Percentiles rank a stretch among this genome's conserved stretches.
Conservation (phyloP, 306 rosid genomes). For the Trichosanthes truncata region DNA sequence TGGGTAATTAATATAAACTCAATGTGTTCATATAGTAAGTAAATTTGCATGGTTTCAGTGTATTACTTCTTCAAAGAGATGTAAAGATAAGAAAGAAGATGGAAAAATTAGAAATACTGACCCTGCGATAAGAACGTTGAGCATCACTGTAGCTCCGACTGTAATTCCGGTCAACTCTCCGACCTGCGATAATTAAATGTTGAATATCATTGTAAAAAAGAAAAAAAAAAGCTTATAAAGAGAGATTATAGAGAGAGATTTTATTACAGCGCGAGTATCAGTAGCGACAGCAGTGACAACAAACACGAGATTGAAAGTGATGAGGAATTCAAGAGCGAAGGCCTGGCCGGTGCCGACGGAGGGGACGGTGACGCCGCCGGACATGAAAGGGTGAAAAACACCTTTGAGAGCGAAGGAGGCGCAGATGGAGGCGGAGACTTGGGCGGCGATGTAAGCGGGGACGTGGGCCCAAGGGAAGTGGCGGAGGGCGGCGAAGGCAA, state of each 20-base stretch:
- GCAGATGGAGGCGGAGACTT: conserved; percentile 24
- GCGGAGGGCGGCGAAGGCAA: conserved; percentile 32
- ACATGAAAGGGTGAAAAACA: conserved; percentile 21
- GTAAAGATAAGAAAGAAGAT: background rate
- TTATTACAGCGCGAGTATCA: conserved; percentile 41
- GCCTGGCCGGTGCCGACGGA: conserved; percentile 27
- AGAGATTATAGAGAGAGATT: background rate
- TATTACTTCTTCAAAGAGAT: no score
- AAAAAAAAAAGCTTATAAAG: background rate
- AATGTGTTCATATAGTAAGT: background rate
- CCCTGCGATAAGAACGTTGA: conserved; percentile 56
- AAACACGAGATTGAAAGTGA: conserved; percentile 44
- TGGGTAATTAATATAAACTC: no score
- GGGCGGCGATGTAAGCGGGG: conserved; percentile 32
- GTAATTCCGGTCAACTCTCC: conserved; percentile 38
- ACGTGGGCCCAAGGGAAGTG: conserved; percentile 29
- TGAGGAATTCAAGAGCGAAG: conserved; percentile 39
- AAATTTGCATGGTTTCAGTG: background rate
- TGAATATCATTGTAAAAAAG: no score
- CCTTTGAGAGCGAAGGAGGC: conserved; percentile 27
- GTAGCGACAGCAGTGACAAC: conserved; percentile 33
- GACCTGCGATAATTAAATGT: conserved; percentile 19
- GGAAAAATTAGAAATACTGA: background rate
- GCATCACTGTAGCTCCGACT: conserved; percentile 46
- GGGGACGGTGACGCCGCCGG: conserved; percentile 44